Evolutionary conservation across 345 rosid species (phyloP).

Genomic region (Populus pruinosa): DNA sequence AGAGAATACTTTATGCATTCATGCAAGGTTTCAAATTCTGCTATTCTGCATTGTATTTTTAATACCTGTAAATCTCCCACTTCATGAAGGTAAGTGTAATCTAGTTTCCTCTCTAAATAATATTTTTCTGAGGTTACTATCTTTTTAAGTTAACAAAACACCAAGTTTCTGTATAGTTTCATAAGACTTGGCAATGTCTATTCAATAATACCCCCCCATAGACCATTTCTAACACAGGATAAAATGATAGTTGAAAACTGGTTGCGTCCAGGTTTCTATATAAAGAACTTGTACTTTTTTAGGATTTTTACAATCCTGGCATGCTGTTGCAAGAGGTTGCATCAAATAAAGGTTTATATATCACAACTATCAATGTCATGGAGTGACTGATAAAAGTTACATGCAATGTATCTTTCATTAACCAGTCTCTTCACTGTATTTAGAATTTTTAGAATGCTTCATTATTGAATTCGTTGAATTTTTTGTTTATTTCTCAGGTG

Average conservation of each 20-base stretch:
- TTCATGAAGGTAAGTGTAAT: not conserved
- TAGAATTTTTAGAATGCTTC: not conserved
- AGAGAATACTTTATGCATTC: not conserved
- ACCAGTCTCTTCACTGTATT: not conserved
- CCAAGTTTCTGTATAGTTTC: not conserved
- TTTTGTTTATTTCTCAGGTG: slow-evolving; percentile 45
- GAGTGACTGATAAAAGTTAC: not conserved
- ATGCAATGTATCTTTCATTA: not conserved
- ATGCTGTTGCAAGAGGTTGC: not conserved
- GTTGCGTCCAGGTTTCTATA: not conserved
- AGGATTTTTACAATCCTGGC: not conserved
- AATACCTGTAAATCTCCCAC: not conserved
- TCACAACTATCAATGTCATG: not conserved
- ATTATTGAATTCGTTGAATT: not conserved
- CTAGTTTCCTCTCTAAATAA: no score
- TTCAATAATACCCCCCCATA: not conserved
- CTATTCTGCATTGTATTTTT: not conserved
- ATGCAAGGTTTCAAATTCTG: not conserved
- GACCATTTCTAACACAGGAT: not conserved
- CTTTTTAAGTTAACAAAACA: not conserved
- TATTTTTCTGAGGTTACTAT: not conserved
- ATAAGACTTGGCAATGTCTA: not conserved
- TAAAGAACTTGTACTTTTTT: not conserved
- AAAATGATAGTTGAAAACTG: not conserved
- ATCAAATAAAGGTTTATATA: not conserved